A percentile compares a stretch with the other conserved stretches of the same genome.
These are phyloP conservation scores for Talaromyces sp. DNA, from an alignment of 2,329 filamentous ascomycete genomes.

Conservation along the genomic window DNA sequence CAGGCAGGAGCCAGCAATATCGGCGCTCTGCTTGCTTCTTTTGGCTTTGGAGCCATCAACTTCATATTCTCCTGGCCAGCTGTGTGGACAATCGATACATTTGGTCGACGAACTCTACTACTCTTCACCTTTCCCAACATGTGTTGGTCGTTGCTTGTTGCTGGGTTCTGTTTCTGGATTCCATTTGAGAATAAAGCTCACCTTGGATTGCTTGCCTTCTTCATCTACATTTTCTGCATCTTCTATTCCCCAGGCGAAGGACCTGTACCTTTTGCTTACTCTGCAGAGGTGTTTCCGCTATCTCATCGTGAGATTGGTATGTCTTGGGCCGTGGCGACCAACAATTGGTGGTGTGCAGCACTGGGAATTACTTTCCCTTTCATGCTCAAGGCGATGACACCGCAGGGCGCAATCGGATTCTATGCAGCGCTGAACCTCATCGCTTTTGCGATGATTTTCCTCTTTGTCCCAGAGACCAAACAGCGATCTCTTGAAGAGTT, in stretches of 20 bases:
- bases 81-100: slow-evolving; percentile 65
- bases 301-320: slow-evolving; percentile 51
- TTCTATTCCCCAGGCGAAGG: slow-evolving; percentile 66
- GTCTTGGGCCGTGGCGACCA: slow-evolving; percentile 36
- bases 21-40: slow-evolving; percentile 59
- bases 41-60: slow-evolving; percentile 64
- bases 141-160: slow-evolving; percentile 63
- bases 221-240: slow-evolving; percentile 63
- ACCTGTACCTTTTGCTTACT: slow-evolving; percentile 51
- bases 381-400: slow-evolving; percentile 43
- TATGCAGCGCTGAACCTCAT: slow-evolving; percentile 56
- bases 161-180: slow-evolving; percentile 58
- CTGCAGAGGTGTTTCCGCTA: slow-evolving; percentile 54
- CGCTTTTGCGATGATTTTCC: slow-evolving; percentile 57
- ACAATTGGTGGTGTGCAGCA: slow-evolving; percentile 42
- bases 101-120: slow-evolving; percentile 59
- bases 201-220: slow-evolving; percentile 56
- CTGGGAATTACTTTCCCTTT: slow-evolving; percentile 45
- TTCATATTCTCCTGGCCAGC: slow-evolving; percentile 63
- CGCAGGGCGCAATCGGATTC: slow-evolving; percentile 55
- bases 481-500: slow-evolving; percentile 52
- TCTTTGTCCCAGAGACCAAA: slow-evolving; percentile 53
- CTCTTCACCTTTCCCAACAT: slow-evolving; percentile 66
- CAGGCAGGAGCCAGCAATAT: slow-evolving; percentile 56
- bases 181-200: slow-evolving; percentile 41